Conservation (phyloP, 345 rosid species). For the Eutrema japonicum region DNA sequence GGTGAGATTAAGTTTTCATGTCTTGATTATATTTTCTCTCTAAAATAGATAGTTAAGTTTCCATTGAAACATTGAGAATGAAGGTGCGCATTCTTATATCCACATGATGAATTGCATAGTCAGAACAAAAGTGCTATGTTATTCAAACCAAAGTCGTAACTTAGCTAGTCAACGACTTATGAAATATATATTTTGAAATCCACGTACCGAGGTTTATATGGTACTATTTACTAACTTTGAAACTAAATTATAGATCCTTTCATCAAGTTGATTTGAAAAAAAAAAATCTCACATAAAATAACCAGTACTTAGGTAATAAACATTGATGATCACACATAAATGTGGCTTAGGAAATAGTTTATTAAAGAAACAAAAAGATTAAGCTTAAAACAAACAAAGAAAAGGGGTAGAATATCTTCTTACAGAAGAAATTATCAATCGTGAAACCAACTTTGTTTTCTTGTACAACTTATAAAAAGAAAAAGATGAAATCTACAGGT, state of each 20-base stretch:
- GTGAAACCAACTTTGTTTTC: not conserved
- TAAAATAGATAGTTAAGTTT: not conserved
- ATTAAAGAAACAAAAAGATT: not conserved
- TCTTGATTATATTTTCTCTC: not conserved
- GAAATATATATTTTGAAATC: not conserved
- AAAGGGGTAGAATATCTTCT: too few species aligned
- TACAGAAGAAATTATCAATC: too few species aligned
- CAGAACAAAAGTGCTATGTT: not conserved
- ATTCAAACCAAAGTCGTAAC: not conserved
- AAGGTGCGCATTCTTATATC: not conserved
- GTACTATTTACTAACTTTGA: not conserved
- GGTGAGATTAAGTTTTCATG: not conserved
- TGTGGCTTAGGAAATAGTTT: not conserved
- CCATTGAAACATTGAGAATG: slow-evolving; percentile 3
- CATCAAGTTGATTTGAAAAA: too few species aligned
- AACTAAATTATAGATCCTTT: too few species aligned
- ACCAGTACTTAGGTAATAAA: too few species aligned
- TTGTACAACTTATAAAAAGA: not conserved
- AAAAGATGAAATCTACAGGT: not conserved
- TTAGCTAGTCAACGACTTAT: not conserved
- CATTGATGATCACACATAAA: not conserved
- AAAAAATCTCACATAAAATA: too few species aligned
- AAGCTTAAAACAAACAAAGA: not conserved
- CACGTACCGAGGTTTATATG: not conserved
- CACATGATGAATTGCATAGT: not conserved